Conservation (phyloP, 176 grass and related monocot species). For the Avena atlantica region DNA sequence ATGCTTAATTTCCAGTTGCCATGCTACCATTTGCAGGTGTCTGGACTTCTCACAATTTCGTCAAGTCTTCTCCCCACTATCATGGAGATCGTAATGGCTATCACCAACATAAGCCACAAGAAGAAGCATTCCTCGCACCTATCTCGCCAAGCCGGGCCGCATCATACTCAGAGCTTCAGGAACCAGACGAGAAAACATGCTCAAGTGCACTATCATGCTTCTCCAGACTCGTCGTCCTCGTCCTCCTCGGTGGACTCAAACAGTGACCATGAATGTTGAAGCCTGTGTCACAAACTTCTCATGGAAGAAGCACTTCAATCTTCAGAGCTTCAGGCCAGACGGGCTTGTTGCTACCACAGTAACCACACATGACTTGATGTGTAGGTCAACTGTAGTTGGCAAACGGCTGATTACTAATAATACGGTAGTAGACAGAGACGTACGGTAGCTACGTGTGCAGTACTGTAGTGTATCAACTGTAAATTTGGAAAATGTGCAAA, state of each 20-base stretch:
- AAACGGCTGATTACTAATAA: neutral
- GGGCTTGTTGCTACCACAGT: too few relatives aligned
- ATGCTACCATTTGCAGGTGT: conserved; percentile 54
- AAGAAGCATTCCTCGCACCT: conserved; percentile 24
- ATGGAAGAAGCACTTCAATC: neutral
- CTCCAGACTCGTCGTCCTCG: conserved; percentile 7
- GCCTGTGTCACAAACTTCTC: neutral
- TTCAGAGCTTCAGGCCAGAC: neutral
- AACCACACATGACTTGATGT: neutral
- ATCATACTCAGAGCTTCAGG: conserved; percentile 37
- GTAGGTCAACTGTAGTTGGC: neutral
- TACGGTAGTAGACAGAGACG: neutral
- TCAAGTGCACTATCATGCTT: conserved; percentile 15
- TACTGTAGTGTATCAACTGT: neutral
- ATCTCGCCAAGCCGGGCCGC: neutral
- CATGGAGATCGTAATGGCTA: conserved; percentile 43
- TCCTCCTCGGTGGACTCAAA: conserved; percentile 35
- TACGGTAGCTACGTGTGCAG: neutral
- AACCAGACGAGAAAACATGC: neutral
- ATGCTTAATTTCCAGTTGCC: neutral
- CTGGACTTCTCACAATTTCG: conserved; percentile 59
- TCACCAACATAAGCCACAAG: conserved; percentile 15
- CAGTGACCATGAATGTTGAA: conserved; percentile 13
- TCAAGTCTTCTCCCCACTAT: conserved; percentile 63
- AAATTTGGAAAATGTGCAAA: neutral